phyloP scores from a whole-genome alignment of 805 yeast species.

The Yueomyces sp. region DNA sequence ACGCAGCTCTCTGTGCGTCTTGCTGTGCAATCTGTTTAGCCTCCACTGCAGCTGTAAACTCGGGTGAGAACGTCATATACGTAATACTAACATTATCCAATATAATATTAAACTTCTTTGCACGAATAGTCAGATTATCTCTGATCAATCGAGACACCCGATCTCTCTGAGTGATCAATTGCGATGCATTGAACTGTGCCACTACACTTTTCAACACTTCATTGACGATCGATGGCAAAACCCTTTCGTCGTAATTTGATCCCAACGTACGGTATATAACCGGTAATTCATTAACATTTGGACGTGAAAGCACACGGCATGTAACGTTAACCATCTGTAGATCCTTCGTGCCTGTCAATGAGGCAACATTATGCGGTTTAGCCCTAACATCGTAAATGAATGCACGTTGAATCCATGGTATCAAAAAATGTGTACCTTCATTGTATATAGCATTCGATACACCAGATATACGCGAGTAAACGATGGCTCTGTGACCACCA shows the following conservation, averaged over 20 bases:
- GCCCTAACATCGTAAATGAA: constrained; percentile 91
- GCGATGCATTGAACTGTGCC: constrained; percentile 97
- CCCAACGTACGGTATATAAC: constrained; percentile 86
- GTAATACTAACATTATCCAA: constrained; percentile 96
- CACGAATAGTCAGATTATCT: constrained; percentile 84
- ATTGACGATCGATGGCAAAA: constrained; percentile 93
- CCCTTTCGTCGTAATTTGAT: constrained; percentile 90
- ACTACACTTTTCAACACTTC: constrained; percentile 94
- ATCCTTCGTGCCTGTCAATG: constrained; percentile 95
- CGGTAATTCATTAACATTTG: constrained; percentile 68
- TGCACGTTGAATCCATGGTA: constrained; percentile 94
- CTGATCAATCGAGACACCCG: constrained; percentile 83
- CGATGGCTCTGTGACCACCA: constrained; percentile 97
- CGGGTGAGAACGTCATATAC: constrained; percentile 94
- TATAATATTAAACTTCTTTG: constrained; percentile 71
- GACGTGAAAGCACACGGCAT: constrained; percentile 92
- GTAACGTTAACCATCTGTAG: constrained; percentile 98
- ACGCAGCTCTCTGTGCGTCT: constrained; percentile 98
- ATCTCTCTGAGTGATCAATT: constrained; percentile 97
- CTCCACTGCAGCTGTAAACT: constrained; percentile 94
- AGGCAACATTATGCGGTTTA: constrained; percentile 90
- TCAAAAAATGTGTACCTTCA: constrained; percentile 90
- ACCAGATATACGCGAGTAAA: constrained; percentile 80
- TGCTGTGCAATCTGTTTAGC: constrained; percentile 99
- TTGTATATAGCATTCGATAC: constrained; percentile 68